These are phyloP conservation scores for Oryza coarctata DNA, from an alignment of 176 grass and related monocot species.

Conservation along the genomic window DNA sequence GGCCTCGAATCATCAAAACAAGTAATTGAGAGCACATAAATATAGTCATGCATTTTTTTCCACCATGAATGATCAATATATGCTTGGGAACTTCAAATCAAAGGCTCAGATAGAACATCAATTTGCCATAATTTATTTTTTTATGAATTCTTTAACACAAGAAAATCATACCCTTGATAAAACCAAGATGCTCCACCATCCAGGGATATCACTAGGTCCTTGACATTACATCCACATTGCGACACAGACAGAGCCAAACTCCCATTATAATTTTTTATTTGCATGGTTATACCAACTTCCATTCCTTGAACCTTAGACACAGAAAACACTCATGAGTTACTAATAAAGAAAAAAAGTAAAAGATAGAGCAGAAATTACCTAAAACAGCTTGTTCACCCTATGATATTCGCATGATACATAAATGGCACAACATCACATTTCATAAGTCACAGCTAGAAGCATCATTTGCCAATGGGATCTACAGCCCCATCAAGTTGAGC, in stretches of 20 bases:
- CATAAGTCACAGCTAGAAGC: not conserved
- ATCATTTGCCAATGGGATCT: not conserved
- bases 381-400: not conserved
- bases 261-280: slow-evolving; percentile 72
- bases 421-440: not conserved
- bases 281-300: slow-evolving; percentile 83
- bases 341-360: slow-evolving; percentile 19
- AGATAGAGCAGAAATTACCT: not conserved
- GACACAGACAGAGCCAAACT: slow-evolving; percentile 59
- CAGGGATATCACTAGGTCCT: slow-evolving; percentile 74
- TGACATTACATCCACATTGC: slow-evolving; percentile 73
- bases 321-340: slow-evolving; percentile 35
- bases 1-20: not conserved
- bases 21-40: not conserved
- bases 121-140: not conserved
- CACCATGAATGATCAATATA: not conserved
- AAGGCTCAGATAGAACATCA: not conserved
- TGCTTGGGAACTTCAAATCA: not conserved
- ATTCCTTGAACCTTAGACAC: slow-evolving; percentile 91
- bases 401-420: not conserved
- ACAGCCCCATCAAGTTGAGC: not conserved
- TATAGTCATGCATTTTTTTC: not conserved
- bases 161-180: slow-evolving; percentile 87
- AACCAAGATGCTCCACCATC: slow-evolving; percentile 98
- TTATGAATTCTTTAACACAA: slow-evolving; percentile 3